A percentile compares a stretch with the other conserved stretches of the same genome.
Conservation (phyloP, 2,329 filamentous ascomycete species). For the Cylindrodendrum hubeiense region DNA sequence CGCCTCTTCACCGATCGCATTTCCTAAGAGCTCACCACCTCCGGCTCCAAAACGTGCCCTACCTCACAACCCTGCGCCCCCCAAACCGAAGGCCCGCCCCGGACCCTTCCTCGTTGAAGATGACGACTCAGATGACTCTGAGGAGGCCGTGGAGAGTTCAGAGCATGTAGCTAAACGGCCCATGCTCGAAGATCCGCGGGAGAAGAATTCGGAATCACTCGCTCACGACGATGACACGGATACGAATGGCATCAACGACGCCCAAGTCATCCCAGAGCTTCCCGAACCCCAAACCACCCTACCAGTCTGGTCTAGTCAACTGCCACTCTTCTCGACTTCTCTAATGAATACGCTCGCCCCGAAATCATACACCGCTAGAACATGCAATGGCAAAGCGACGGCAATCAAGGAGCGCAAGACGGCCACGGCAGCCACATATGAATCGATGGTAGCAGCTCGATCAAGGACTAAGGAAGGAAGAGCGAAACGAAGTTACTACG, state of each 20-base stretch:
- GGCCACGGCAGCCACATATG: conserved; percentile 66
- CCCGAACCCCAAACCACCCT: conserved; percentile 13
- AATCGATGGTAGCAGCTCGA: conserved; percentile 75
- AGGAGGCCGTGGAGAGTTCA: conserved; percentile 15
- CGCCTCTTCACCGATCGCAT: conserved; percentile 69
- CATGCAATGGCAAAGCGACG: conserved; percentile 68
- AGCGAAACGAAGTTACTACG: conserved; percentile 85
- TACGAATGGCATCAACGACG: conserved; percentile 5
- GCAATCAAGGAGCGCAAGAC: conserved; percentile 67
- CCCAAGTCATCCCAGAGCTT: conserved; percentile 9
- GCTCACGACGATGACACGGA: conserved; percentile 4
- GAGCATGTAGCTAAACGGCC: conserved; percentile 47
- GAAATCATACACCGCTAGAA: conserved; percentile 59
- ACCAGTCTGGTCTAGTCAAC: conserved; percentile 36
- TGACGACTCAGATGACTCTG: conserved; percentile 48
- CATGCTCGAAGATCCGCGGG: conserved; percentile 45
- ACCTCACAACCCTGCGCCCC: conserved; percentile 50
- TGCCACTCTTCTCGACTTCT: conserved; percentile 44
- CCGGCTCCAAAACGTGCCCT: conserved; percentile 51
- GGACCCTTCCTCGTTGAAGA: conserved; percentile 57
- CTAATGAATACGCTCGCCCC: conserved; percentile 42
- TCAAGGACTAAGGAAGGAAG: conserved; percentile 76
- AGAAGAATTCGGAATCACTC: conserved; percentile 16
- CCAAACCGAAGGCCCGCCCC: conserved; percentile 51
- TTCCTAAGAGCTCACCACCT: conserved; percentile 63